phyloP scores from a whole-genome alignment of 2,329 filamentous ascomycete species.

The Cercospora sp. region DNA sequence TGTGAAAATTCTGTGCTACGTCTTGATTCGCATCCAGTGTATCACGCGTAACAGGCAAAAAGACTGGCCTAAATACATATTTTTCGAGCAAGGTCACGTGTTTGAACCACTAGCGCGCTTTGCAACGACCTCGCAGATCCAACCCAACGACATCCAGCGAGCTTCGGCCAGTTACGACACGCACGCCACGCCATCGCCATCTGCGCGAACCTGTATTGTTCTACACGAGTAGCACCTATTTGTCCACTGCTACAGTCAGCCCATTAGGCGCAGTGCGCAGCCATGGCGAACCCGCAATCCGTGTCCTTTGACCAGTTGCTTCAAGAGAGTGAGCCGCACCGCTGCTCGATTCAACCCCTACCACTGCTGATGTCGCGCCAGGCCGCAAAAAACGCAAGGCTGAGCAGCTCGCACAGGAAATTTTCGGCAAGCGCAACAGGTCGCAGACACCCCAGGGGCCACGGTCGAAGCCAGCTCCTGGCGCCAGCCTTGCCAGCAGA shows the following conservation, averaged over 20 bases:
- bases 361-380: slow-evolving; percentile 3
- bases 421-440: slow-evolving; percentile 64
- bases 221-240: slow-evolving; percentile 1
- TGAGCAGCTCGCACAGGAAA: slow-evolving; percentile 62
- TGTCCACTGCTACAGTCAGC: neutral
- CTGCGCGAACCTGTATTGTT: neutral
- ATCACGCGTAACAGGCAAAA: neutral
- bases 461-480: slow-evolving; percentile 40
- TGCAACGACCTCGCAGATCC: neutral
- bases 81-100: neutral
- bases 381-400: slow-evolving; percentile 30
- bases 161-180: neutral
- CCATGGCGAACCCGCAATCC: slow-evolving; percentile 22
- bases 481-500: slow-evolving; percentile 65
- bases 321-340: slow-evolving; percentile 24
- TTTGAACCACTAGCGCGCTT: neutral
- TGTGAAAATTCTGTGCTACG: neutral
- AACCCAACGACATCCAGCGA: neutral
- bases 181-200: neutral
- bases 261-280: neutral
- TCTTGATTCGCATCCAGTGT: neutral
- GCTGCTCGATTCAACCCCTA: neutral
- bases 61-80: neutral
- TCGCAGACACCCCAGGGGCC: slow-evolving; percentile 57
- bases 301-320: slow-evolving; percentile 27